These are phyloP conservation scores for Penicillium cinerascens DNA, from an alignment of 495 filamentous ascomycete species.

Conservation along the genomic window DNA sequence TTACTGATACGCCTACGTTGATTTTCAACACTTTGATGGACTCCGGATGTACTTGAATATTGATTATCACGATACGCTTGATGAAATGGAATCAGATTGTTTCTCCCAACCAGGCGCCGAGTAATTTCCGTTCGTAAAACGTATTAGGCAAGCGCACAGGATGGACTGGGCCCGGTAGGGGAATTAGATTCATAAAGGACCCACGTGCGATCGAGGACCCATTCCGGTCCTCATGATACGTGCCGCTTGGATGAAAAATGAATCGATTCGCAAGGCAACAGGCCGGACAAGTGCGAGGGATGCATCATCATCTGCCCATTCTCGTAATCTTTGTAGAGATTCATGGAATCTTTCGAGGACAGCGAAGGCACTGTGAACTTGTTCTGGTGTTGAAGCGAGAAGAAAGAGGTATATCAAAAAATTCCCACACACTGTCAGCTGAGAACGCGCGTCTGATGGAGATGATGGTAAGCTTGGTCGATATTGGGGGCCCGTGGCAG, in stretches of 20 bases:
- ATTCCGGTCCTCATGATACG: constrained; percentile 8
- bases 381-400: constrained; percentile 13
- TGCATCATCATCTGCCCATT: constrained; percentile 1
- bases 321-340: constrained; percentile 2
- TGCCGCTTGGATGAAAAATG: constrained; percentile 7
- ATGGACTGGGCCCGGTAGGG: too few species aligned
- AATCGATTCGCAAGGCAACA: constrained; percentile 7
- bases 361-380: constrained; percentile 13
- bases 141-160: too few species aligned
- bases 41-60: not conserved
- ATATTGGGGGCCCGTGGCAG: too few species aligned
- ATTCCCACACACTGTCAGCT: constrained; percentile 17
- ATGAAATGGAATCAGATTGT: not conserved
- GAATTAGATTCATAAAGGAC: not conserved
- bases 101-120: too few species aligned
- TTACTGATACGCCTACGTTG: not conserved
- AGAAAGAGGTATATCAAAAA: constrained; percentile 25
- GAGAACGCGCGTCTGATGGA: constrained; percentile 10
- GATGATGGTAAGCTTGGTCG: not conserved
- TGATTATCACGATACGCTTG: not conserved
- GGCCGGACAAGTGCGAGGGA: constrained; percentile 5
- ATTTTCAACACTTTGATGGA: too few species aligned
- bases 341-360: constrained; percentile 17
- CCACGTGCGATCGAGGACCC: not conserved
- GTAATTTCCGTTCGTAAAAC: too few species aligned